These are phyloP conservation scores for Camelina laxa DNA, from an alignment of 345 rosid genomes.

Conservation along the genomic window DNA sequence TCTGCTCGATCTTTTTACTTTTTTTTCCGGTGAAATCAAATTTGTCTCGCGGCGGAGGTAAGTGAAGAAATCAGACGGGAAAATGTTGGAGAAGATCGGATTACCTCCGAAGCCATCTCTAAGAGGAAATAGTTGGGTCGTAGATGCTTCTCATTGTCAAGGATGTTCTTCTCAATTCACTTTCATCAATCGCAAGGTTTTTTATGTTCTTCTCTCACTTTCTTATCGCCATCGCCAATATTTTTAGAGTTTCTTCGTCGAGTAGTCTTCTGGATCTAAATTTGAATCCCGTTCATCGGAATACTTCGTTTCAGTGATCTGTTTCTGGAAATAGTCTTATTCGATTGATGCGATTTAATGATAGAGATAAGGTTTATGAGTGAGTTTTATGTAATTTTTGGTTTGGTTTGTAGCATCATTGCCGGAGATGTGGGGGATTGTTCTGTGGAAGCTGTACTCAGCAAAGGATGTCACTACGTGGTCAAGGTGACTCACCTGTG, in stretches of 20 bases:
- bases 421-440: constrained; percentile 93
- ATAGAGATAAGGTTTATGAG: not conserved
- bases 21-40: constrained; percentile 12
- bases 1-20: constrained; percentile 13
- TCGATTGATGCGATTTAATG: not conserved
- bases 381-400: not conserved
- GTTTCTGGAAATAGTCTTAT: not conserved
- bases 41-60: not conserved
- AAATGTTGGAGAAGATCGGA: constrained; percentile 91
- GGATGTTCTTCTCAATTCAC: constrained; percentile 92
- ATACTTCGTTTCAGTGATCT: not conserved
- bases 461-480: constrained; percentile 79
- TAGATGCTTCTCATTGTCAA: constrained; percentile 91
- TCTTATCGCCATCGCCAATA: not conserved
- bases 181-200: constrained; percentile 98
- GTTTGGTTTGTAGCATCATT: constrained; percentile 71
- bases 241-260: not conserved
- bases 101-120: constrained; percentile 86
- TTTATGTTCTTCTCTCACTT: not conserved
- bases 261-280: constrained; percentile 33
- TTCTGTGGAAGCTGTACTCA: constrained; percentile 81
- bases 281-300: constrained; percentile 5
- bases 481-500: constrained; percentile 92
- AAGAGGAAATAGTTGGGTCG: constrained; percentile 84
- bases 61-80: constrained; percentile 22